A percentile compares a stretch with the other conserved stretches of the same genome.
Evolutionary conservation across 2,329 filamentous ascomycete species (phyloP).

Genomic region (Cladosporium sp.): DNA sequence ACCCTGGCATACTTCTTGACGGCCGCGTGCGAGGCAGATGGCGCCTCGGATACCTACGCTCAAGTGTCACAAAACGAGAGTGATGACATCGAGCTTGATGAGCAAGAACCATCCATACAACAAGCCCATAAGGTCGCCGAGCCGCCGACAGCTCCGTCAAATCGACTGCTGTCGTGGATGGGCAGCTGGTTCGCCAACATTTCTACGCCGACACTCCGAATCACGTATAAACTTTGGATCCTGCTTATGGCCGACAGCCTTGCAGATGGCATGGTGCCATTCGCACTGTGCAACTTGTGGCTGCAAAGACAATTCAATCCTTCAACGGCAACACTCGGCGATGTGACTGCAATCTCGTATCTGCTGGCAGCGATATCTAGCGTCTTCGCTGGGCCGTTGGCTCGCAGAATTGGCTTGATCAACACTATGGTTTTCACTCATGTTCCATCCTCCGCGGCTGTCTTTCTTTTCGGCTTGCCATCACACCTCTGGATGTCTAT

Average conservation of each 20-base stretch:
- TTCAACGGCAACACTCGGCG: constrained; percentile 56
- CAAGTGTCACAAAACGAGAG: constrained; percentile 34
- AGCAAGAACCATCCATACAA: constrained; percentile 8
- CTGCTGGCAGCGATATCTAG: constrained; percentile 47
- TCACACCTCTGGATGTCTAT: constrained; percentile 55
- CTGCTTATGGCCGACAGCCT: constrained; percentile 71
- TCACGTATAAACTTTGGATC: constrained; percentile 64
- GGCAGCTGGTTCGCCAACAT: constrained; percentile 54
- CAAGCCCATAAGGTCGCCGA: not conserved
- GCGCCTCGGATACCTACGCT: constrained; percentile 37
- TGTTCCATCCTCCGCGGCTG: constrained; percentile 62
- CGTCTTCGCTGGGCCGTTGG: constrained; percentile 61
- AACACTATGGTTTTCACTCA: constrained; percentile 65
- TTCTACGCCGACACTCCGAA: constrained; percentile 55
- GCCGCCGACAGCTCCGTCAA: not conserved
- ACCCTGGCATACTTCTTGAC: constrained; percentile 52
- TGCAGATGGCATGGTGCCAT: constrained; percentile 64
- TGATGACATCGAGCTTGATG: constrained; percentile 29
- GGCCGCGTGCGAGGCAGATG: constrained; percentile 52
- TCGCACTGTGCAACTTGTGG: constrained; percentile 57
- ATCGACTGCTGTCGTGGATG: constrained; percentile 26
- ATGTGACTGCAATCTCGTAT: constrained; percentile 54
- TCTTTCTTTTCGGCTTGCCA: constrained; percentile 62
- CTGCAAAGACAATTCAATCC: constrained; percentile 58
- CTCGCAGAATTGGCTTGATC: constrained; percentile 62